These are phyloP conservation scores for Metschnikowia dekortorum DNA, from an alignment of 805 yeast genomes.

Conservation along the genomic window DNA sequence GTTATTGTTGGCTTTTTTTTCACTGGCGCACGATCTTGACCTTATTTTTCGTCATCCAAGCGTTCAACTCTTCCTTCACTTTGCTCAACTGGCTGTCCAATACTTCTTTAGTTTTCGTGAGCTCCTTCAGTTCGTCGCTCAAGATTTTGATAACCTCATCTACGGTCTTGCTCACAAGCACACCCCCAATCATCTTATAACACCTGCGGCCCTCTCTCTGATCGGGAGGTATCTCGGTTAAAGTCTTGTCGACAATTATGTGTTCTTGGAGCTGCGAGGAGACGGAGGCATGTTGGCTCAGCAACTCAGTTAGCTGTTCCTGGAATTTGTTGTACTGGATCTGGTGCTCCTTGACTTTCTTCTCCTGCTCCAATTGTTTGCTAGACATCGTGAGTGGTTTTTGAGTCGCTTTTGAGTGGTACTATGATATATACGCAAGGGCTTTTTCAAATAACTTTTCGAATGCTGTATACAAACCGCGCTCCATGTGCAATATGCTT, in stretches of 20 bases:
- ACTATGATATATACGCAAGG: background rate
- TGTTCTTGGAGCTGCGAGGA: constrained; percentile 39
- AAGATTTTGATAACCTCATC: constrained; percentile 68
- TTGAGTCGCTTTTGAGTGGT: background rate
- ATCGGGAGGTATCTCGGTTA: constrained; percentile 31
- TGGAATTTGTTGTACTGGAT: constrained; percentile 38
- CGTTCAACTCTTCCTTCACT: constrained; percentile 31
- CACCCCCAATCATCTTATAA: constrained; percentile 92
- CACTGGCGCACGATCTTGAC: constrained; percentile 37
- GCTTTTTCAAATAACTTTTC: background rate
- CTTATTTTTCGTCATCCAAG: constrained; percentile 39
- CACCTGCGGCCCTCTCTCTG: constrained; percentile 60
- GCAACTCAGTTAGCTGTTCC: constrained; percentile 35
- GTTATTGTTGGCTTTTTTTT: background rate
- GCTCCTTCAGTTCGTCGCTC: constrained; percentile 41
- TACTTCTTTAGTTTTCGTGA: constrained; percentile 17
- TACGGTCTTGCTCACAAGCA: constrained; percentile 76
- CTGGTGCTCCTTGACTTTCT: constrained; percentile 39
- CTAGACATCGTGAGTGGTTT: constrained; percentile 10
- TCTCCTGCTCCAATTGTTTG: constrained; percentile 21
- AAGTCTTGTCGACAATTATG: constrained; percentile 37
- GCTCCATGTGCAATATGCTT: background rate
- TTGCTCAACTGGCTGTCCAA: constrained; percentile 25
- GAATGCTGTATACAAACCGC: constrained; percentile 2
- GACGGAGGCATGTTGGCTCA: constrained; percentile 32